A percentile compares a stretch with the other conserved stretches of the same genome.
Evolutionary conservation across 805 yeast species (phyloP).

Genomic region (Candida pseudofarinosa): DNA sequence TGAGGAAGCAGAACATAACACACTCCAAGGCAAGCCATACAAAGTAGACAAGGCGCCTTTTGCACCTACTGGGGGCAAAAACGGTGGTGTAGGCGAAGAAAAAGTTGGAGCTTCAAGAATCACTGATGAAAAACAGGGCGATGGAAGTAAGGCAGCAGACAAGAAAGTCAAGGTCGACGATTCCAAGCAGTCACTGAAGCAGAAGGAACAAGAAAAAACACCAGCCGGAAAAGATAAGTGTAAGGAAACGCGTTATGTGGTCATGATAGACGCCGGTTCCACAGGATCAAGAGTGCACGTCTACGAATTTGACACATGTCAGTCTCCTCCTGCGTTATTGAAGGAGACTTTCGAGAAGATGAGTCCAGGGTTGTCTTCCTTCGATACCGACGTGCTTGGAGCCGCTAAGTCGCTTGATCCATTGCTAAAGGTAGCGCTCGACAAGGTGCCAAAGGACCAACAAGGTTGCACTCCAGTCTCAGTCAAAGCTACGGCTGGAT

Average conservation of each 20-base stretch:
- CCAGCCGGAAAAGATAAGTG: constrained; percentile 11
- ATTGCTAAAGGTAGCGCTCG: constrained; percentile 69
- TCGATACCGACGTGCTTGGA: constrained; percentile 69
- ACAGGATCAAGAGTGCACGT: constrained; percentile 96
- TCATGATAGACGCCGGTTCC: constrained; percentile 98
- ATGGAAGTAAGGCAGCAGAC: background rate
- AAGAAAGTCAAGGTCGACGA: constrained; percentile 4
- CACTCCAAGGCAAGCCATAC: constrained; percentile 32
- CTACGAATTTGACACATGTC: constrained; percentile 85
- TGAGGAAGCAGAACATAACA: constrained; percentile 18
- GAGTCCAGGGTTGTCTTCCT: constrained; percentile 88
- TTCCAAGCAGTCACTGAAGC: background rate
- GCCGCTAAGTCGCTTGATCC: constrained; percentile 92
- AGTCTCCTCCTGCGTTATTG: constrained; percentile 75
- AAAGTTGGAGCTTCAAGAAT: constrained; percentile 23
- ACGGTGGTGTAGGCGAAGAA: constrained; percentile 11
- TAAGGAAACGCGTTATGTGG: constrained; percentile 60
- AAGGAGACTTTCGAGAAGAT: constrained; percentile 83
- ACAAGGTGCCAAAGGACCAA: constrained; percentile 66
- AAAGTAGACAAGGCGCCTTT: constrained; percentile 14
- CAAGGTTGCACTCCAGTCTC: constrained; percentile 89
- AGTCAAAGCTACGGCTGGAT: constrained; percentile 97
- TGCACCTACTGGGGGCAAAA: constrained; percentile 1
- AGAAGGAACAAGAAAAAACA: constrained; percentile 2
- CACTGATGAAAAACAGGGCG: background rate